Evolutionary conservation across 345 rosid genomes (phyloP), one percentile per base, ranked within the genome.

Genomic region (Kandelia obovata): DNA sequence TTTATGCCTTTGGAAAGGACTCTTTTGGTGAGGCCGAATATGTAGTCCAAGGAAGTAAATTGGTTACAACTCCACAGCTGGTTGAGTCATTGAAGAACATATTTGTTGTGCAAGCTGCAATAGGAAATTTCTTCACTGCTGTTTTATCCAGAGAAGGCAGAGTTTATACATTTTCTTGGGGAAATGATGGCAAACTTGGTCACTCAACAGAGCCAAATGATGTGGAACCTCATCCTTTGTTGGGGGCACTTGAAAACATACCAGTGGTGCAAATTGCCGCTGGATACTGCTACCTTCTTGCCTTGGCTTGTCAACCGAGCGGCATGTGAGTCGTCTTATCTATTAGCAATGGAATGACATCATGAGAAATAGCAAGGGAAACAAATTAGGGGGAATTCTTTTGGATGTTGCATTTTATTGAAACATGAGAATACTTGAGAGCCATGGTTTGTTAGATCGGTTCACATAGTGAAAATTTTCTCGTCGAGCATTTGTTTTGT

Each of bases 81-180:
- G 91, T 95, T 2, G 96, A 90, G 64, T 87, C 99, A 61, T 79
- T 95, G 84, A 85, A 81, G 46, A 81, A 79, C 79, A 90, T 95
- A 64, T 95, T 86, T 52, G 97, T 90, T 61, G 97, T 92, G 51
- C 99, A 92, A 84, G 96, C 87, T 63, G 89, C 96, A 5, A 90
- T 95, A 53, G 97, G 96, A 27, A 88, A 95, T 73, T 90, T 83
- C 80, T 95, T 95, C 78, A 92, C 99, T 1, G 96, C 97, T 31
- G 89, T 95, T 17, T 68, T 95, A 34, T 92, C 99, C 6, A 85
- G 97, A 78, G 99, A 95, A 78, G 99, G 99, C 61, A 85, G 89
- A 72, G 96, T 95, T 77, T 95, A 92, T 73, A 95, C 97, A 25
- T 87, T 95, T 65, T 90, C 94, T 17, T 92, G 97, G 99, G 99